Evolutionary conservation across 306 rosid species (phyloP), one percentile per base, ranked within the genome.

Genomic region (Gastrolobium villosum): DNA sequence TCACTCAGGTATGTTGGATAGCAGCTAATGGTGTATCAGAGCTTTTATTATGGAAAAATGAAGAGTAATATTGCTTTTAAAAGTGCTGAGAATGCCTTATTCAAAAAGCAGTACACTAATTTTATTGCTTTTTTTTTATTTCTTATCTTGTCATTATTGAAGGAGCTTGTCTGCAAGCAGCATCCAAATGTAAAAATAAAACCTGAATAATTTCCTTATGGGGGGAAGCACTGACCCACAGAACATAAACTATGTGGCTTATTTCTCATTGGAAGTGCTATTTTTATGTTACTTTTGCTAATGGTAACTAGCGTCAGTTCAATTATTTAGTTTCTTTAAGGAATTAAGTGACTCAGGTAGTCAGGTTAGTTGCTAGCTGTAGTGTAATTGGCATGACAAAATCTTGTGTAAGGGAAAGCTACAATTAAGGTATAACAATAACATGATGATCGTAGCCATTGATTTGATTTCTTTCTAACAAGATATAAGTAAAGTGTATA

Each of bases 31-130:
- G 70, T 83, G 70, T 83, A 74, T 80, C 83, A 76, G 37, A 80
- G 84, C 72, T 80, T 75, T 53, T 84, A 79, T 82, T 76, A 83
- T 76, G 82, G 60, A 65, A 76, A 37, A 82, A 46, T 71, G 88
- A 83, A 84, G 87, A 50, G 77, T 65, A 72, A 77, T 55, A 76
- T 86, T 62, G 67, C 84, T 83, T 85, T 90, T 86, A 66, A 84
- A 82, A 86, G 79, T 41, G 83, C 49, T 64, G 66, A 63, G 63
- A 79, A 84, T 65, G 71, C 63, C 64, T 79, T 39, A 45, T 70
- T 65, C 37, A 39, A 74, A 81, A 73, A 80, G 82, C 53, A 65
- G 80, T 36, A 30, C 35, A 61, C 44, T 20, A 72, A 73, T 78
- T 69, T 63, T 55, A 55, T 75, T 59, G 70, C 48, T 15, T 70